Percentiles rank a stretch among this genome's conserved stretches.
phyloP scores from a whole-genome alignment of 345 rosid genomes.

The Tarenaya hassleriana region DNA sequence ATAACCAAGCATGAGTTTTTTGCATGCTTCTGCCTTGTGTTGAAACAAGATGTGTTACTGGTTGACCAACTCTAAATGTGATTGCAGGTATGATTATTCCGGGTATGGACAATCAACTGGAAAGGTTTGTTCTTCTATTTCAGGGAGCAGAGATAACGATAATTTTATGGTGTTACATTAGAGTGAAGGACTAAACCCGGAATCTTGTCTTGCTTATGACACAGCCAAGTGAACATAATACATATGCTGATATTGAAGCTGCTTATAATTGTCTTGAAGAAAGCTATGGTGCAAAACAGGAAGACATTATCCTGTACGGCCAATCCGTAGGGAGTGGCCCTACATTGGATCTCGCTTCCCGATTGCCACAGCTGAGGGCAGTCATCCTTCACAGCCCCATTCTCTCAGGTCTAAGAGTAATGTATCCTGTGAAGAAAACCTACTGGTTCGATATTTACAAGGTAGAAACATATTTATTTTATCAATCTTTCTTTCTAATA shows the following conservation, averaged over 20 bases:
- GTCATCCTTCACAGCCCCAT: slow-evolving; percentile 92
- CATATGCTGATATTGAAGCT: slow-evolving; percentile 95
- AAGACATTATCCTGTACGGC: slow-evolving; percentile 85
- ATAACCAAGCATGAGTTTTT: too few species aligned
- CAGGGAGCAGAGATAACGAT: not conserved
- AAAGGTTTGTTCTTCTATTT: slow-evolving; percentile 52
- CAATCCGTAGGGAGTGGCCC: slow-evolving; percentile 99
- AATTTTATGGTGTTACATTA: not conserved
- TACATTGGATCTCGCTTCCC: slow-evolving; percentile 80
- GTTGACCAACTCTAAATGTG: not conserved
- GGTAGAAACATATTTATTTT: slow-evolving; percentile 35
- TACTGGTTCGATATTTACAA: slow-evolving; percentile 98
- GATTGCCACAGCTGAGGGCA: slow-evolving; percentile 64
- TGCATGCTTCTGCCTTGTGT: too few species aligned
- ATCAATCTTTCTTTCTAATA: not conserved
- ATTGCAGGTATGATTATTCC: slow-evolving; percentile 85
- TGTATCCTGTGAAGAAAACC: slow-evolving; percentile 91
- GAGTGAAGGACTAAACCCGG: not conserved
- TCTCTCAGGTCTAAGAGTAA: slow-evolving; percentile 90
- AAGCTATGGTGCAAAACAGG: slow-evolving; percentile 70
- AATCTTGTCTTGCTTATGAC: slow-evolving; percentile 9
- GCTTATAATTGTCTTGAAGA: slow-evolving; percentile 90
- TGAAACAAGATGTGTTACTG: too few species aligned
- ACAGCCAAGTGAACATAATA: slow-evolving; percentile 96
- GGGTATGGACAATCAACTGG: slow-evolving; percentile 96